These are phyloP conservation scores for Tylopilus subfusipes DNA, from an alignment of 768 basidiomycete genomes.

Conservation along the genomic window DNA sequence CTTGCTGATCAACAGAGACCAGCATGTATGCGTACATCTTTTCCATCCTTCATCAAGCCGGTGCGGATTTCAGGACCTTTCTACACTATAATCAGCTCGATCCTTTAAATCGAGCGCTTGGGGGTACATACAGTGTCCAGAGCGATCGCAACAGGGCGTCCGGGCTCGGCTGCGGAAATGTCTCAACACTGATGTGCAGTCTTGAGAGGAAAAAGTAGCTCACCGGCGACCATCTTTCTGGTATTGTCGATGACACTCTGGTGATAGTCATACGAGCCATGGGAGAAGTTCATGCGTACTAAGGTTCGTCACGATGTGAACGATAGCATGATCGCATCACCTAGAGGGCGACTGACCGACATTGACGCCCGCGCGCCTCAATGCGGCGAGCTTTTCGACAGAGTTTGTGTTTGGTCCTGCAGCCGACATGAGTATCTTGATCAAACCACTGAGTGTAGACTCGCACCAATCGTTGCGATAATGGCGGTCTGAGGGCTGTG, in stretches of 20 bases:
- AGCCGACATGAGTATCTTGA: slow-evolving; percentile 8
- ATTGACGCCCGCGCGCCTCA: slow-evolving; percentile 93
- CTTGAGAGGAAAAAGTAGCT: slow-evolving; percentile 20
- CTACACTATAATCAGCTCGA: slow-evolving; percentile 36
- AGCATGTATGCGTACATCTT: slow-evolving; percentile 62
- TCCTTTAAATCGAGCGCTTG: background rate
- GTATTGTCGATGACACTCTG: slow-evolving; percentile 99
- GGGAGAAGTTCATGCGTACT: slow-evolving; percentile 99
- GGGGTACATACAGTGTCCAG: slow-evolving; percentile 78
- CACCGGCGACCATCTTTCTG: slow-evolving; percentile 77
- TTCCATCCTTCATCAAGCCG: slow-evolving; percentile 81
- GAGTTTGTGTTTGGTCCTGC: slow-evolving; percentile 92
- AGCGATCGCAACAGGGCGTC: slow-evolving; percentile 95
- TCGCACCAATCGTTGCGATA: slow-evolving; percentile 94
- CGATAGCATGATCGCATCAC: background rate
- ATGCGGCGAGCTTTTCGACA: slow-evolving; percentile 79
- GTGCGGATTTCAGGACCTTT: slow-evolving; percentile 99
- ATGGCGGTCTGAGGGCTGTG: slow-evolving; percentile 74
- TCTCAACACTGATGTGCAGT: slow-evolving; percentile 2
- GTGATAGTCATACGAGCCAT: slow-evolving; percentile 98
- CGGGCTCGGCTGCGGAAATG: slow-evolving; percentile 45
- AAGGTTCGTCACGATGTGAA: slow-evolving; percentile 10
- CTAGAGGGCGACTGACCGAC: slow-evolving; percentile 63
- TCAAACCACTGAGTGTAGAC: background rate
- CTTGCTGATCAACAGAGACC: background rate